A percentile compares a stretch with the other conserved stretches of the same genome.
Conservation (phyloP, 768 basidiomycete genomes). For the Calocybe indica region DNA sequence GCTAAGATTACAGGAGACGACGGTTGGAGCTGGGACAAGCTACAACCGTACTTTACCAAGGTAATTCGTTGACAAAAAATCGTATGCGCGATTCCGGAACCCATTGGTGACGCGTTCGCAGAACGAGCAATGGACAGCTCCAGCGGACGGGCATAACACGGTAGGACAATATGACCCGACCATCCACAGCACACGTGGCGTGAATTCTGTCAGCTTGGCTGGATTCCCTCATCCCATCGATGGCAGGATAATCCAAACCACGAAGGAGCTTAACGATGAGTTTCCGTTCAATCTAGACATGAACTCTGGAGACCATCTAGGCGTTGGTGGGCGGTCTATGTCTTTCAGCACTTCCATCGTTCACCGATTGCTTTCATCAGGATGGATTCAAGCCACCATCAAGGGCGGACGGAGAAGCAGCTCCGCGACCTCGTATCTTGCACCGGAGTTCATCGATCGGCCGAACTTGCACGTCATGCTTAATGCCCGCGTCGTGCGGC, state of each 20-base stretch:
- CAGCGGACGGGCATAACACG: conserved; percentile 31
- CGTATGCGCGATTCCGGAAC: neutral
- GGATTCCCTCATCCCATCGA: conserved; percentile 26
- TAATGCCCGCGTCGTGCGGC: conserved; percentile 16
- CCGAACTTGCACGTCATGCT: conserved; percentile 24
- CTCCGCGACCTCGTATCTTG: conserved; percentile 26
- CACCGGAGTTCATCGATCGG: conserved; percentile 11
- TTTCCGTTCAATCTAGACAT: conserved; percentile 23
- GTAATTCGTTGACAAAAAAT: conserved; percentile 7
- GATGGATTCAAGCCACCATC: conserved; percentile 21
- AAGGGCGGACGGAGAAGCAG: conserved; percentile 20
- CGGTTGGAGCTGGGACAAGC: conserved; percentile 29
- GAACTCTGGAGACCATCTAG: conserved; percentile 21
- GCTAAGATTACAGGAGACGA: conserved; percentile 24
- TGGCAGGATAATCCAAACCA: conserved; percentile 21
- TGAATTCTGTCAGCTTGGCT: conserved; percentile 23
- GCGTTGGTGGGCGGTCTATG: conserved; percentile 13
- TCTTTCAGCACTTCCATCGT: neutral
- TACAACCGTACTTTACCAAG: conserved; percentile 24
- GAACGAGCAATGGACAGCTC: conserved; percentile 30
- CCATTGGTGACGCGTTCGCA: conserved; percentile 5
- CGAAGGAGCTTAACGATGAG: conserved; percentile 18
- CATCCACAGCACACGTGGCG: conserved; percentile 29
- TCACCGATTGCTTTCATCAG: conserved; percentile 5
- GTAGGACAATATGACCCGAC: conserved; percentile 29